phyloP scores from a whole-genome alignment of 192 early-diverging fungal genomes.

The Pilobolus umbonatus region DNA sequence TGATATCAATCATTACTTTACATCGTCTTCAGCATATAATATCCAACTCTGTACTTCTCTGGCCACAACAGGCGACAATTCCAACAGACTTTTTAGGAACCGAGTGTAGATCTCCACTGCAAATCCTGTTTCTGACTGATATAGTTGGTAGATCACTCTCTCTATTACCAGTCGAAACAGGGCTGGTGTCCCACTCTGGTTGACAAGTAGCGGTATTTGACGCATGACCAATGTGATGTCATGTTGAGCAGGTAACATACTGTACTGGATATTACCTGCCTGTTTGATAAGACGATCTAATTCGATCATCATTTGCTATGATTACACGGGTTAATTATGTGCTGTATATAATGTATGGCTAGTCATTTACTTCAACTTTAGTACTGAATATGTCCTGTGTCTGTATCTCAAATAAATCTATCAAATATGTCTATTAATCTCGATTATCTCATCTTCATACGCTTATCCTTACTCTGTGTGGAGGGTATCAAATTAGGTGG shows the following conservation, averaged over 20 bases:
- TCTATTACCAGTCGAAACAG: slow-evolving; percentile 74
- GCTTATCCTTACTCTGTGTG: background rate
- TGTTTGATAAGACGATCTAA: slow-evolving; percentile 68
- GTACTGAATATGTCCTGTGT: too few species aligned
- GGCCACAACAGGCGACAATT: slow-evolving; percentile 66
- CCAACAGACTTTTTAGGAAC: slow-evolving; percentile 81
- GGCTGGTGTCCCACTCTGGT: slow-evolving; percentile 50
- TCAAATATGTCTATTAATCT: too few species aligned
- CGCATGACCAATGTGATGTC: slow-evolving; percentile 67
- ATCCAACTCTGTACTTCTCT: slow-evolving; percentile 90
- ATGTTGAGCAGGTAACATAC: slow-evolving; percentile 70
- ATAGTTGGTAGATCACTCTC: slow-evolving; percentile 78
- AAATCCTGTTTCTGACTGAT: slow-evolving; percentile 63
- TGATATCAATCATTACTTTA: slow-evolving; percentile 9
- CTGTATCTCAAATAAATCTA: too few species aligned
- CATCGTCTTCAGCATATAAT: slow-evolving; percentile 87
- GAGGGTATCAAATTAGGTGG: background rate
- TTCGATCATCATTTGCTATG: slow-evolving; percentile 48
- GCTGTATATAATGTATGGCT: background rate
- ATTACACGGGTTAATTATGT: background rate
- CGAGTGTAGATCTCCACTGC: slow-evolving; percentile 75
- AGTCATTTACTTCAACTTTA: too few species aligned
- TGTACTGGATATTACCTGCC: slow-evolving; percentile 43
- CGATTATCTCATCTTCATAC: background rate
- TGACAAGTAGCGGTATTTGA: slow-evolving; percentile 63